Conservation (phyloP, 2,329 filamentous ascomycete species). For the Trichoderma breve region DNA sequence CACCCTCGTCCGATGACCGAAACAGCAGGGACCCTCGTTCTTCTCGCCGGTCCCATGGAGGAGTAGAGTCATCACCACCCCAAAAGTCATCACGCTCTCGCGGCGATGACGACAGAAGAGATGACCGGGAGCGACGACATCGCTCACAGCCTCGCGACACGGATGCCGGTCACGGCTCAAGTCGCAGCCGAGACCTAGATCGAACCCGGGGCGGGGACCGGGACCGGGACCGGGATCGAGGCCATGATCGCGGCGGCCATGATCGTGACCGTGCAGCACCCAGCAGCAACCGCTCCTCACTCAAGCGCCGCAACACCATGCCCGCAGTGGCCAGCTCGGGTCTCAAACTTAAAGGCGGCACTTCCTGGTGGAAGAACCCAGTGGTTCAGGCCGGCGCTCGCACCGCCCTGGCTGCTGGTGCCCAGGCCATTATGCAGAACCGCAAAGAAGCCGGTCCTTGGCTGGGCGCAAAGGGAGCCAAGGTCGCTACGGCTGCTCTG, state of each 20-base stretch:
- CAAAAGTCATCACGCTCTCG: constrained; percentile 2
- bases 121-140: constrained; percentile 4
- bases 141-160: constrained; percentile 10
- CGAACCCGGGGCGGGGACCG: neutral
- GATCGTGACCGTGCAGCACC: neutral
- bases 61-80: neutral
- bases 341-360: constrained; percentile 24
- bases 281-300: neutral
- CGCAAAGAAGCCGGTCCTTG: constrained; percentile 46
- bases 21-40: neutral
- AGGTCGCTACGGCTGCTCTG: constrained; percentile 48
- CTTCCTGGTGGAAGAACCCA: constrained; percentile 39
- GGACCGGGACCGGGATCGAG: neutral
- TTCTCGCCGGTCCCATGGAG: constrained; percentile 10
- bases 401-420: constrained; percentile 48
- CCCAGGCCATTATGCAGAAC: constrained; percentile 47
- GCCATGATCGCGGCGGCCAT: neutral
- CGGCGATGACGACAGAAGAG: neutral
- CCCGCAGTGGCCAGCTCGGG: constrained; percentile 25
- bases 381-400: constrained; percentile 43
- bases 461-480: constrained; percentile 49
- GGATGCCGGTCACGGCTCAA: neutral
- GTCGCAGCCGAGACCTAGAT: neutral
- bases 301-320: constrained; percentile 32
- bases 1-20: neutral